These are phyloP conservation scores for Drosera capensis DNA, from an alignment of 148 eudicot species.

Conservation along the genomic window DNA sequence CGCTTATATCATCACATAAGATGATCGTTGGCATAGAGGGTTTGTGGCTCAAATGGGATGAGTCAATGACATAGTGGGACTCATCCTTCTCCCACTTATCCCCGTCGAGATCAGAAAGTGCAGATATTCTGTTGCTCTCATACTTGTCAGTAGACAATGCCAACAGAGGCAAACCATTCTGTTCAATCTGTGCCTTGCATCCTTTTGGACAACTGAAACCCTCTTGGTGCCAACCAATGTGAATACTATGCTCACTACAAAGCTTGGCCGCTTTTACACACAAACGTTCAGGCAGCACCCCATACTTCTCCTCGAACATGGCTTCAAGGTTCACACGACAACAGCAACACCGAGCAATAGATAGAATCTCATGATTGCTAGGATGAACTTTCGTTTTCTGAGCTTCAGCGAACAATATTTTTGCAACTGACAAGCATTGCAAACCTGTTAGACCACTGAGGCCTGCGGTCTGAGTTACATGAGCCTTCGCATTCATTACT, in stretches of 20 bases:
- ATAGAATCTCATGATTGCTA: constrained; percentile 53
- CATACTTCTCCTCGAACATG: constrained; percentile 63
- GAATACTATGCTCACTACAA: constrained; percentile 67
- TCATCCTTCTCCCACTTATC: constrained; percentile 82
- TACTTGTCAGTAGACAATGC: constrained; percentile 14
- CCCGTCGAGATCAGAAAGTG: constrained; percentile 11
- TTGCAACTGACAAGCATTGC: constrained; percentile 75
- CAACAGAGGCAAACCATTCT: constrained; percentile 16
- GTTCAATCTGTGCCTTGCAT: constrained; percentile 29
- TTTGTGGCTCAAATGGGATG: constrained; percentile 41
- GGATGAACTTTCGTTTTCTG: constrained; percentile 69
- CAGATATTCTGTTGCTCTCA: constrained; percentile 9
- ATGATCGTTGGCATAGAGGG: constrained; percentile 36
- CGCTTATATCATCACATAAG: constrained; percentile 84
- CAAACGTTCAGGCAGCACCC: constrained; percentile 63
- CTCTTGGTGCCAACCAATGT: constrained; percentile 72
- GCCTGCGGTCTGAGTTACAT: constrained; percentile 29
- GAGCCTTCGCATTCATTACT: constrained; percentile 24
- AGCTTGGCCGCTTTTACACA: constrained; percentile 85
- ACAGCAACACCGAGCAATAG: constrained; percentile 60
- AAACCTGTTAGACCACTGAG: constrained; percentile 55
- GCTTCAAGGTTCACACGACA: constrained; percentile 59
- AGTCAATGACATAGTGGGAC: constrained; percentile 62
- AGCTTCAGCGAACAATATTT: constrained; percentile 47
- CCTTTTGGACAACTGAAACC: constrained; percentile 63